Conservation (phyloP, 352 stramenopile genomes). For the Phytophthora podocarpi region DNA sequence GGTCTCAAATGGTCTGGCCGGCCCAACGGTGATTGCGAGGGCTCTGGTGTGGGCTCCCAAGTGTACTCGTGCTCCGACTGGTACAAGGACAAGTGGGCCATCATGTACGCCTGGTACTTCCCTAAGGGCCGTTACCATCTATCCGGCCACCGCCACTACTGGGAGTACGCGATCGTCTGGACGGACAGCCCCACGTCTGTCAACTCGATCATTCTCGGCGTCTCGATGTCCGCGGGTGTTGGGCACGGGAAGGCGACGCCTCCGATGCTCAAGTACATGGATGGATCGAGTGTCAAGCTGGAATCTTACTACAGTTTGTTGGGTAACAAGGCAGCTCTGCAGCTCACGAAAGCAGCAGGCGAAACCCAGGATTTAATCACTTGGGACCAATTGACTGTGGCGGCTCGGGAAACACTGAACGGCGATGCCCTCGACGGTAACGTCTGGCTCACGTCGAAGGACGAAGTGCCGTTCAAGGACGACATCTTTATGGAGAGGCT, state of each 20-base stretch:
- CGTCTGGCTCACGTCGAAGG: slow-evolving; percentile 7
- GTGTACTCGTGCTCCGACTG: slow-evolving; percentile 38
- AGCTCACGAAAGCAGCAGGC: slow-evolving; percentile 22
- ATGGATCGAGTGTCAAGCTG: slow-evolving; percentile 33
- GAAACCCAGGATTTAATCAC: slow-evolving; percentile 37
- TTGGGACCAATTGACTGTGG: slow-evolving; percentile 33
- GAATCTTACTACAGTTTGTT: slow-evolving; percentile 26
- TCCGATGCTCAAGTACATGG: slow-evolving; percentile 28
- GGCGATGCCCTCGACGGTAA: slow-evolving; percentile 13
- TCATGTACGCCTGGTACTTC: no score
- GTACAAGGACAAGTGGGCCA: no score
- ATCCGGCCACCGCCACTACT: slow-evolving; percentile 44
- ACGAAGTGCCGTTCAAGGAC: slow-evolving; percentile 23
- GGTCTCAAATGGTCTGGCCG: slow-evolving; percentile 32
- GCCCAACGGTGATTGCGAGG: slow-evolving; percentile 26
- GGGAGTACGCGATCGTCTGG: slow-evolving; percentile 51
- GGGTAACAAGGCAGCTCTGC: slow-evolving; percentile 20
- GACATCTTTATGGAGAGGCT: slow-evolving; percentile 13
- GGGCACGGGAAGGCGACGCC: slow-evolving; percentile 31
- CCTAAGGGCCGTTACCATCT: slow-evolving; percentile 38
- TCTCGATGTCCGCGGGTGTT: slow-evolving; percentile 33
- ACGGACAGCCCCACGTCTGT: slow-evolving; percentile 26
- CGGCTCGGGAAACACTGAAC: slow-evolving; percentile 25
- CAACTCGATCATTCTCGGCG: slow-evolving; percentile 28
- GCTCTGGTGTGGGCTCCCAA: slow-evolving; percentile 22